These are phyloP conservation scores for Debaryomyces tyrocola DNA, from an alignment of 805 yeast genomes.

Conservation along the genomic window DNA sequence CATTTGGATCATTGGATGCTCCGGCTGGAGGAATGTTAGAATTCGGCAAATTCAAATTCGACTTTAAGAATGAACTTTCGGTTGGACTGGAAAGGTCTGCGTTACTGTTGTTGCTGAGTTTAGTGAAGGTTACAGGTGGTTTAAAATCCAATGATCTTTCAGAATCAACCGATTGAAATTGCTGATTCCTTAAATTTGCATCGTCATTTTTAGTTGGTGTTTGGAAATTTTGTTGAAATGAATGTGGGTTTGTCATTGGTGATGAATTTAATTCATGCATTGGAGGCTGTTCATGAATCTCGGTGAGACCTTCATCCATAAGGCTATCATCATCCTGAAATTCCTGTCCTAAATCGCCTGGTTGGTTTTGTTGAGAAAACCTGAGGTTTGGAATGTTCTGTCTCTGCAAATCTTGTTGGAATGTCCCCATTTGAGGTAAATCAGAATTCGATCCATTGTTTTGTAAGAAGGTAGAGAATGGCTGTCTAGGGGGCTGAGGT, in stretches of 20 bases:
- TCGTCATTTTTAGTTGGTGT: conserved; percentile 9
- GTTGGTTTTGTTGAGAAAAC: neutral
- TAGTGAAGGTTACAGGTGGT: conserved; percentile 42
- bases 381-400: conserved; percentile 3
- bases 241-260: conserved; percentile 12
- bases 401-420: conserved; percentile 1
- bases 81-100: conserved; percentile 30
- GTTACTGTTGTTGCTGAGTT: conserved; percentile 38
- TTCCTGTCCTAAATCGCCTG: neutral
- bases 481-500: conserved; percentile 2
- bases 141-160: conserved; percentile 29
- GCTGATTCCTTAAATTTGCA: conserved; percentile 12
- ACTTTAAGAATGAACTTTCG: conserved; percentile 18
- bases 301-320: conserved; percentile 41
- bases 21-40: neutral
- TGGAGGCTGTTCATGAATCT: conserved; percentile 15
- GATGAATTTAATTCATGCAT: conserved; percentile 4
- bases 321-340: conserved; percentile 26
- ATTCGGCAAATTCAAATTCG: conserved; percentile 4
- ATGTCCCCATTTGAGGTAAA: neutral
- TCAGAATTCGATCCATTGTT: neutral
- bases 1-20: neutral
- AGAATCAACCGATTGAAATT: conserved; percentile 40
- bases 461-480: conserved; percentile 9
- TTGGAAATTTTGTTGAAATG: conserved; percentile 18